Conservation (phyloP, 495 filamentous ascomycete genomes). For the Baudoinia panamericana region DNA sequence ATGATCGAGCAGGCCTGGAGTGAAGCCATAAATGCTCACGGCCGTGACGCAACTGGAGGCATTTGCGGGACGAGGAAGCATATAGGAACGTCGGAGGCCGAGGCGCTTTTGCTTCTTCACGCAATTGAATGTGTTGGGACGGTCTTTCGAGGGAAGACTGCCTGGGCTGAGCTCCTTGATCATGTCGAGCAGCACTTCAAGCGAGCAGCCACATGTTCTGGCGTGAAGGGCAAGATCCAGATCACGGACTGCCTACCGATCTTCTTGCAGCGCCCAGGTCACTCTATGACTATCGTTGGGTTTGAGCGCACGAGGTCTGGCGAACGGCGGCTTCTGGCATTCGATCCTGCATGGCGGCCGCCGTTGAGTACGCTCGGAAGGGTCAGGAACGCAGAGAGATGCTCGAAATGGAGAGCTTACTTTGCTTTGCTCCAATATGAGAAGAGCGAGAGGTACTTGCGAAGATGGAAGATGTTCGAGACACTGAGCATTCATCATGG, state of each 20-base stretch:
- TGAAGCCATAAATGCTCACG: slow-evolving; percentile 59
- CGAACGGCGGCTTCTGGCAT: slow-evolving; percentile 58
- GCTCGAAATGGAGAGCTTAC: background rate
- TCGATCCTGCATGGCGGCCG: slow-evolving; percentile 76
- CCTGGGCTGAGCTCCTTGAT: slow-evolving; percentile 41
- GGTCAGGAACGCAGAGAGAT: no score
- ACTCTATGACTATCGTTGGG: slow-evolving; percentile 85
- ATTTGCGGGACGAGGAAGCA: slow-evolving; percentile 81
- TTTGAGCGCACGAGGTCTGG: slow-evolving; percentile 57
- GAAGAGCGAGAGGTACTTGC: slow-evolving; percentile 3
- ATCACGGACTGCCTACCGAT: slow-evolving; percentile 63
- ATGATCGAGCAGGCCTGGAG: slow-evolving; percentile 86
- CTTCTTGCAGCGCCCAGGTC: slow-evolving; percentile 81
- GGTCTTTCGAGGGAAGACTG: background rate
- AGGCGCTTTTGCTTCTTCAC: slow-evolving; percentile 11
- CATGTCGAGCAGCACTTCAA: slow-evolving; percentile 62
- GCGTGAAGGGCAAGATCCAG: slow-evolving; percentile 17
- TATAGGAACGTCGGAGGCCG: slow-evolving; percentile 72
- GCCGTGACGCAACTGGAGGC: slow-evolving; percentile 73
- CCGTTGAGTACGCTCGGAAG: slow-evolving; percentile 42
- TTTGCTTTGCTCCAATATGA: slow-evolving; percentile 1
- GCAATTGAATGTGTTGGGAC: slow-evolving; percentile 4
- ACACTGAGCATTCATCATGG: slow-evolving; percentile 10
- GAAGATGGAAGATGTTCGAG: slow-evolving; percentile 10
- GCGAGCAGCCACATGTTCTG: background rate